These are phyloP conservation scores for Aaosphaeria pasadenensis DNA, from an alignment of 2,329 filamentous ascomycete species.

Conservation along the genomic window DNA sequence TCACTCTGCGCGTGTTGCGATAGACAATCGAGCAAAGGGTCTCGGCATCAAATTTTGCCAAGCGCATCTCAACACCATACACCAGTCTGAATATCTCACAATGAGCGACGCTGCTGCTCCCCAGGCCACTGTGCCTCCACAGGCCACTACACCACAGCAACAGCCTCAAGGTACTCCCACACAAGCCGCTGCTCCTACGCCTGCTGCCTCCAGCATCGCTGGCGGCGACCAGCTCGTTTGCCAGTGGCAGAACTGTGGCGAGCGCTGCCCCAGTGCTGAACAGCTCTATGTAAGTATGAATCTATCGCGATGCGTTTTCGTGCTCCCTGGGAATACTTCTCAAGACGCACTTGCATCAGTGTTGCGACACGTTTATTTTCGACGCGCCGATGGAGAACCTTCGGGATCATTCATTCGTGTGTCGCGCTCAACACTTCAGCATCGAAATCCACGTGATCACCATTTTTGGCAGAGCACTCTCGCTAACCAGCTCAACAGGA, in stretches of 20 bases:
- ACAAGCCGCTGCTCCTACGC: constrained; percentile 7
- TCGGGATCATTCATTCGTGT: too few relatives aligned
- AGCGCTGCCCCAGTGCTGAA: constrained; percentile 57
- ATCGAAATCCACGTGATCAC: constrained; percentile 4
- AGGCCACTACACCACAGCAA: constrained; percentile 1
- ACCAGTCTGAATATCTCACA: neutral
- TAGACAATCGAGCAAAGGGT: neutral
- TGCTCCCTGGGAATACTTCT: constrained; percentile 5
- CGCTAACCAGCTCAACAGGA: constrained; percentile 57
- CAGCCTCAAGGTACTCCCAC: neutral
- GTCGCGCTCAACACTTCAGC: too few relatives aligned
- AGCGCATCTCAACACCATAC: constrained; percentile 3
- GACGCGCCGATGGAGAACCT: neutral
- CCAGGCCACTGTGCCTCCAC: constrained; percentile 4
- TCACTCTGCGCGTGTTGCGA: too few relatives aligned
- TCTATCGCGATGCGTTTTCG: too few relatives aligned
- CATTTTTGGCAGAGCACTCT: neutral
- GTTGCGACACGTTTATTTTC: neutral
- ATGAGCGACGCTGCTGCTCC: constrained; percentile 8
- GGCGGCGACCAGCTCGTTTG: constrained; percentile 50
- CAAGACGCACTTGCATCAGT: neutral
- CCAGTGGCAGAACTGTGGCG: constrained; percentile 62
- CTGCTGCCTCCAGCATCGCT: constrained; percentile 25
- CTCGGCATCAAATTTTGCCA: constrained; percentile 8
- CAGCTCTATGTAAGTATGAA: constrained; percentile 56